These are phyloP conservation scores for Stagonosporopsis tanaceti DNA, from an alignment of 2,329 filamentous ascomycete genomes.

Conservation along the genomic window DNA sequence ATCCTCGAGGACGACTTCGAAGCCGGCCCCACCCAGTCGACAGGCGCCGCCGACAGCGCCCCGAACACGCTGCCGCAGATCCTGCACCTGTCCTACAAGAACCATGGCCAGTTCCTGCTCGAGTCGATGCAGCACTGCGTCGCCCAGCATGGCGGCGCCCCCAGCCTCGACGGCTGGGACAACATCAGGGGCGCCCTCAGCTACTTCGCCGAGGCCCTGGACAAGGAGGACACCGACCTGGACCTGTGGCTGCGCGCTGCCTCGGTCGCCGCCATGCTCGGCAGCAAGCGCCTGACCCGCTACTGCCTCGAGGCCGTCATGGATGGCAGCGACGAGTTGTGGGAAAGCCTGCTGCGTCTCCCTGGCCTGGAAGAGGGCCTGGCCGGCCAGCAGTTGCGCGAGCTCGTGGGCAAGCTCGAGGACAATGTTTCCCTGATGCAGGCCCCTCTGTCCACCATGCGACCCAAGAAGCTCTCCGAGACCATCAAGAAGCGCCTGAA, in stretches of 20 bases:
- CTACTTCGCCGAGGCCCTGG: constrained; percentile 68
- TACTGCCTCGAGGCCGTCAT: constrained; percentile 71
- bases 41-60: constrained; percentile 73
- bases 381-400: constrained; percentile 46
- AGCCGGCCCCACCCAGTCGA: constrained; percentile 54
- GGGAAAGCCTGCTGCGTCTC: constrained; percentile 62
- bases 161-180: constrained; percentile 42
- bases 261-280: constrained; percentile 64
- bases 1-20: constrained; percentile 51
- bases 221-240: constrained; percentile 70
- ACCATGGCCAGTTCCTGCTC: constrained; percentile 90
- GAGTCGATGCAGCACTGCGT: constrained; percentile 70
- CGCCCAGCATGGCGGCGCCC: constrained; percentile 42
- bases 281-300: constrained; percentile 65
- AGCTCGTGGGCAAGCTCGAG: constrained; percentile 59
- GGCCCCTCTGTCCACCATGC: constrained; percentile 58
- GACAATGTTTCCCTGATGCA: constrained; percentile 65
- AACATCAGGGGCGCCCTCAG: constrained; percentile 51
- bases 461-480: constrained; percentile 59
- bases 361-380: constrained; percentile 57
- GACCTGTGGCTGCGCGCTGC: constrained; percentile 70
- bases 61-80: constrained; percentile 87
- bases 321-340: constrained; percentile 66
- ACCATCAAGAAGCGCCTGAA: constrained; percentile 63
- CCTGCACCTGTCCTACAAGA: constrained; percentile 93